Evolutionary conservation across 108 stramenopile genomes (phyloP), one percentile per base, ranked within the genome.

Genomic region (Discostella stelligeroides): DNA sequence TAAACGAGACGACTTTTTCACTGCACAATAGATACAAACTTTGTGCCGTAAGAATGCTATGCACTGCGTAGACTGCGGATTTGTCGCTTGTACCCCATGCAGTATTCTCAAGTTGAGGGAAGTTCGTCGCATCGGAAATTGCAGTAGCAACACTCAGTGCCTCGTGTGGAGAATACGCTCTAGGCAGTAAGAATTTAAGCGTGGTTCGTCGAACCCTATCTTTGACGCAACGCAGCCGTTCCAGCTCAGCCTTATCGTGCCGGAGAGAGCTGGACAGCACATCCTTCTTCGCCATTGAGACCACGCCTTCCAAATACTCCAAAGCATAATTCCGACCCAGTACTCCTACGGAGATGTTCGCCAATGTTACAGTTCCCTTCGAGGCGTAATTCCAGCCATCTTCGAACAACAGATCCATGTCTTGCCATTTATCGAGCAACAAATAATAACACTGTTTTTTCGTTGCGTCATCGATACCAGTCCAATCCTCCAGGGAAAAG

Each of bases 131-230:
- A 51, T 72, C 79, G 18, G 79, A 72, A 13, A 80, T 27, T n/a
- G 21, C 25, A 7, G 39, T 63, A n/a, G 79, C 66, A 30, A 80
- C 63, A 0, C 7, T 8, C 71, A 80, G 62, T 1, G 79, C 71
- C 54, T 73, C 79, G 0, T 39, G 12, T 8, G 71, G 54, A 50
- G 79, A 68, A 68, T 67, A 65, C 11, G 66, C 58, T 37, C 67
- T 58, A 0, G 79, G 66, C 38, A 73, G 25, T n/a, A 80, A 45
- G 47, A 80, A 73, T 60, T 73, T 73, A 13, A 80, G 71, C 21
- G 53, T 51, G 4, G 79, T 67, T n/a, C 72, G 43, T 34, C 72
- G 79, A 7, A 80, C 72, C 0, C 66, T 66, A 51, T 80, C 79
- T 49, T 80, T 80, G 61, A 80, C 29, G 25, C 70, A 65, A 1